These are phyloP conservation scores for Rubroboletus satanas DNA, from an alignment of 768 basidiomycete species.

Conservation along the genomic window DNA sequence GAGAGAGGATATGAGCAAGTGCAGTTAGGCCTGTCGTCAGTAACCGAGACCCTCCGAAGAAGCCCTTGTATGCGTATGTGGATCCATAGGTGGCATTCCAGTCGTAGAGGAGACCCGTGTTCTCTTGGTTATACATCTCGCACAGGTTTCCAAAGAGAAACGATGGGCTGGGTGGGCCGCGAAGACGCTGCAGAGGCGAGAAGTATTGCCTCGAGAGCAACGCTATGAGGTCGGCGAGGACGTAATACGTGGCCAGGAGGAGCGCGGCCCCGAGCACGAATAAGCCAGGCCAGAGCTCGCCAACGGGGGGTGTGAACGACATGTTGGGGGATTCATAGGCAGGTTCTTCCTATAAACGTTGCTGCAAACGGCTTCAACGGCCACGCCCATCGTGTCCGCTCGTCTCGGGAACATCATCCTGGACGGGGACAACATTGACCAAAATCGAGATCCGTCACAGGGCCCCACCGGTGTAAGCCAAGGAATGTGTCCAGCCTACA, in stretches of 20 bases:
- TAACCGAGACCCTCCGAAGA: slow-evolving; percentile 49
- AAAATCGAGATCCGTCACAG: not conserved
- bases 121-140: slow-evolving; percentile 57
- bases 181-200: slow-evolving; percentile 47
- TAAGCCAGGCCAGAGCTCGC: not conserved
- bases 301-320: not conserved
- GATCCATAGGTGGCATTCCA: slow-evolving; percentile 48
- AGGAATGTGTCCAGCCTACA: not conserved
- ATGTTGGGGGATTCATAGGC: not conserved
- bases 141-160: slow-evolving; percentile 51
- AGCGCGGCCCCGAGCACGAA: slow-evolving; percentile 7
- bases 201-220: slow-evolving; percentile 43
- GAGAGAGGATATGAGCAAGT: slow-evolving; percentile 52
- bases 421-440: not conserved
- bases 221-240: slow-evolving; percentile 36
- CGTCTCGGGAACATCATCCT: not conserved
- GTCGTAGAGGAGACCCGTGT: slow-evolving; percentile 42
- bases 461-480: not conserved
- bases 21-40: slow-evolving; percentile 58
- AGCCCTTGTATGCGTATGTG: slow-evolving; percentile 51
- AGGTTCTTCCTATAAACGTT: not conserved
- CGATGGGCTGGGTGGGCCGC: slow-evolving; percentile 43
- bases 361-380: not conserved
- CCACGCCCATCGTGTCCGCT: not conserved
- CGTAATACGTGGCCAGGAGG: slow-evolving; percentile 19